Evolutionary conservation across 129 eudicot genomes (phyloP).

Genomic region (Oenanthe sinensis): DNA sequence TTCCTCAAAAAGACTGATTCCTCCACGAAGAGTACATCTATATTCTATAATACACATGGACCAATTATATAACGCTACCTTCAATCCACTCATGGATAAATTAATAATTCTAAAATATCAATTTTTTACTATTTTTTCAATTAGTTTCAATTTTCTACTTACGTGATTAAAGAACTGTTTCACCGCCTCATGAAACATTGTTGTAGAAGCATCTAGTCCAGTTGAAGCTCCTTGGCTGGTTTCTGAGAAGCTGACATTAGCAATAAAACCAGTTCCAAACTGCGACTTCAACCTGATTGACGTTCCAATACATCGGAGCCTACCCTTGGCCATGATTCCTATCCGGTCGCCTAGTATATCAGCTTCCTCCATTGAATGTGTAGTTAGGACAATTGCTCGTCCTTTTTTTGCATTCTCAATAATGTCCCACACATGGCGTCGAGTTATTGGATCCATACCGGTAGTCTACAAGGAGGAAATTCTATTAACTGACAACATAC

Average conservation of each 20-base stretch:
- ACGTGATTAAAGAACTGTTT: slow-evolving; percentile 67
- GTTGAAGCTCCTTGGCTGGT: slow-evolving; percentile 19
- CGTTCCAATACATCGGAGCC: slow-evolving; percentile 88
- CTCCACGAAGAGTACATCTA: not conserved
- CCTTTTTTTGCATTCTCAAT: slow-evolving; percentile 86
- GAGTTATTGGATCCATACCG: slow-evolving; percentile 94
- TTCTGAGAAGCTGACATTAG: slow-evolving; percentile 55
- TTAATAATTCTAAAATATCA: not conserved
- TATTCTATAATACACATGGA: not conserved
- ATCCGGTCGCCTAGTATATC: slow-evolving; percentile 85
- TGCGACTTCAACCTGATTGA: slow-evolving; percentile 78
- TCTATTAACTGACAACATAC: slow-evolving; percentile 4
- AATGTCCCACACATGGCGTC: slow-evolving; percentile 97
- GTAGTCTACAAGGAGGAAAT: slow-evolving; percentile 53
- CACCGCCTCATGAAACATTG: slow-evolving; percentile 42
- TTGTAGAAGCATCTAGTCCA: slow-evolving; percentile 15
- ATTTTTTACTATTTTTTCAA: not conserved
- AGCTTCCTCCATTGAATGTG: slow-evolving; percentile 99
- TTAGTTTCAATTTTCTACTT: slow-evolving; percentile 22
- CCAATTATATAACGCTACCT: not conserved
- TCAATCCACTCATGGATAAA: not conserved
- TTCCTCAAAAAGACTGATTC: not conserved
- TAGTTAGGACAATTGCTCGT: slow-evolving; percentile 75
- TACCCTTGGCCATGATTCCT: slow-evolving; percentile 96
- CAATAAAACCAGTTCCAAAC: slow-evolving; percentile 89